phyloP scores from a whole-genome alignment of 2,329 filamentous ascomycete genomes.

The Fusarium bulbicola region DNA sequence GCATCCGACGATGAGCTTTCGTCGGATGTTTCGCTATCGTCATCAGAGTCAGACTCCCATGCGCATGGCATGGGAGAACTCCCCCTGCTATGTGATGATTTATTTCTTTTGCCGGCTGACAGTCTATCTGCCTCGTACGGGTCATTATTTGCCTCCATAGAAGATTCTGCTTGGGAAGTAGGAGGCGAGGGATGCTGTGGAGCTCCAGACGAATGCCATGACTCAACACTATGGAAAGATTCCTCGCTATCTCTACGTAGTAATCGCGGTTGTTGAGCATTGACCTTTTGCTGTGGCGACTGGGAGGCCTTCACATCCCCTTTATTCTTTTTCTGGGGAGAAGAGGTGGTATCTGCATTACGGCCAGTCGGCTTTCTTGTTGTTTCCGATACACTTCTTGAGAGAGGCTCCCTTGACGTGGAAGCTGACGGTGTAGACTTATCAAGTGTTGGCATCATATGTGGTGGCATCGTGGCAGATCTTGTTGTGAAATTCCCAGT shows the following conservation, averaged over 20 bases:
- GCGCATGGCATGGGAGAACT: constrained; percentile 25
- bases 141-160: constrained; percentile 38
- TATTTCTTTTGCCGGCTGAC: constrained; percentile 2
- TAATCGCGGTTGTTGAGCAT: constrained; percentile 10
- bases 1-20: constrained; percentile 41
- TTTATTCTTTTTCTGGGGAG: not conserved
- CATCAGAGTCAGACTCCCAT: constrained; percentile 39
- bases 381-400: constrained; percentile 1
- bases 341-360: not conserved
- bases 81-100: constrained; percentile 1
- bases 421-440: constrained; percentile 39
- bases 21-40: constrained; percentile 38
- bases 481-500: constrained; percentile 44
- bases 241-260: constrained; percentile 48
- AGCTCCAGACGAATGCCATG: constrained; percentile 57
- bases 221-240: constrained; percentile 64
- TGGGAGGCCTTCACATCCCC: constrained; percentile 2
- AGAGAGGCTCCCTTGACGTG: constrained; percentile 43
- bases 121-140: constrained; percentile 1
- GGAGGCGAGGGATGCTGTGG: constrained; percentile 56
- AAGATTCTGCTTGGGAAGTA: constrained; percentile 51
- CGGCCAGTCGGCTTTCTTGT: not conserved
- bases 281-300: not conserved
- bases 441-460: constrained; percentile 42
- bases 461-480: constrained; percentile 43